Conservation (phyloP, 2,329 filamentous ascomycete species). For the Paecilomyces variotii region DNA sequence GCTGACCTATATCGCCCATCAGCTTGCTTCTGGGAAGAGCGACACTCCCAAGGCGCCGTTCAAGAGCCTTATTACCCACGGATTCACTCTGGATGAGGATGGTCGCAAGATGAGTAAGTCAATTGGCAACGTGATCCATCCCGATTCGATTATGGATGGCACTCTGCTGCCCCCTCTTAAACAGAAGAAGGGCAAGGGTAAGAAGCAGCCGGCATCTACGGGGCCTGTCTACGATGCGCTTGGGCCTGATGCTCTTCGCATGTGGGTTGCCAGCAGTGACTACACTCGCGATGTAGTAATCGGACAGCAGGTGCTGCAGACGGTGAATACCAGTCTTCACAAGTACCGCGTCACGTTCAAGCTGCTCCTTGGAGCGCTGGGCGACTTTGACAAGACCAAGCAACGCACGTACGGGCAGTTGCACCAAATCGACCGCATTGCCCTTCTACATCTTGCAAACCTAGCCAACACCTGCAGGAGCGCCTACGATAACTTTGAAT, state of each 20-base stretch:
- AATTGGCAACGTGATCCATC: slow-evolving; percentile 77
- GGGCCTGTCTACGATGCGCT: slow-evolving; percentile 56
- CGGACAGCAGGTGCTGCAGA: slow-evolving; percentile 66
- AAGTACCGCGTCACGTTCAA: slow-evolving; percentile 88
- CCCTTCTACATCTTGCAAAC: slow-evolving; percentile 63
- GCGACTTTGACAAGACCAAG: slow-evolving; percentile 42
- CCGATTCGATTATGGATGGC: slow-evolving; percentile 77
- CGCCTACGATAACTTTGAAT: slow-evolving; percentile 66
- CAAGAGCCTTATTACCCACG: slow-evolving; percentile 84
- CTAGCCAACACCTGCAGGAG: slow-evolving; percentile 57
- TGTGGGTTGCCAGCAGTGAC: slow-evolving; percentile 89
- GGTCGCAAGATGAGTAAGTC: slow-evolving; percentile 99
- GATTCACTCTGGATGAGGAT: slow-evolving; percentile 79
- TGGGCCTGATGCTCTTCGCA: slow-evolving; percentile 75
- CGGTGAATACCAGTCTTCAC: slow-evolving; percentile 66
- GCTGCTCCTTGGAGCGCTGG: slow-evolving; percentile 74
- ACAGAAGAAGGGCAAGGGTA: slow-evolving; percentile 50
- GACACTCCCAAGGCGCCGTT: slow-evolving; percentile 58
- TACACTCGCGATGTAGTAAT: slow-evolving; percentile 84
- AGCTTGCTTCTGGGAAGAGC: slow-evolving; percentile 26
- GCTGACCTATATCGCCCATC: slow-evolving; percentile 68
- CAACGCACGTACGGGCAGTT: slow-evolving; percentile 39
- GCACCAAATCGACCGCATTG: slow-evolving; percentile 62
- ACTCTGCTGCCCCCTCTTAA: slow-evolving; percentile 65
- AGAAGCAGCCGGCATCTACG: slow-evolving; percentile 28